Base-by-base conservation (phyloP, 306 rosid genomes). In the Vigna hirtella region DNA sequence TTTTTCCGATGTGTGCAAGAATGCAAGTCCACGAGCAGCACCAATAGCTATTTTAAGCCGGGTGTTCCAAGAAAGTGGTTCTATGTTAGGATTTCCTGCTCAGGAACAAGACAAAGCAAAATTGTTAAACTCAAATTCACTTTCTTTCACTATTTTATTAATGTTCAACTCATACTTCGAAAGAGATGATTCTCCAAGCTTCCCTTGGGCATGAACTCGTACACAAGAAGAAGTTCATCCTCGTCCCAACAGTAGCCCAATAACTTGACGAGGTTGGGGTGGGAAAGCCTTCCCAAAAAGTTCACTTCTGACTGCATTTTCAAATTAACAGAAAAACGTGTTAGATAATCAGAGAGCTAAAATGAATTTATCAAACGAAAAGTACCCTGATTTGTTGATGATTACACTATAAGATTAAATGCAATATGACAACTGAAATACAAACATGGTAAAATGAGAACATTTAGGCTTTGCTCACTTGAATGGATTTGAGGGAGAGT, bases 151-250 rank as follows among this genome's bases (percentile, higher is more conserved):
- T 42, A 65, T 43, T 45, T 73, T 17, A 62, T 14, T 17, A n/a
- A 22, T 48, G 53, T 55, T 58, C 49, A 76, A 26, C 68, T 77
- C 92, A 9, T 90, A 94, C 98, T 89, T 92, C 93, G 76, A 66
- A 95, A 92, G 10, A 95, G 98, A 85, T 92, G 97, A 78, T 91
- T 85, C 86, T 95, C 97, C 85, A 92, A 83, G 89, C 98, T 95
- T 70, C 98, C 98, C 63, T 59, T 89, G 20, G 85, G 82, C 98
- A 95, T 66, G 83, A 87, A 95, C 85, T 95, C 98, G n/a, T 95
- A 95, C 40, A 91, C 97, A 77, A 95, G 98, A 24, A 95, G 98
- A 56, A 95, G 88, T 70, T 95, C 93, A 28, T 79, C 79, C 20
- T 93, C 93, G 36, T 93, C 98, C 90, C 87, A 82, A 76, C 97